phyloP scores from a whole-genome alignment of 768 basidiomycete species.

The Zangia roseola region DNA sequence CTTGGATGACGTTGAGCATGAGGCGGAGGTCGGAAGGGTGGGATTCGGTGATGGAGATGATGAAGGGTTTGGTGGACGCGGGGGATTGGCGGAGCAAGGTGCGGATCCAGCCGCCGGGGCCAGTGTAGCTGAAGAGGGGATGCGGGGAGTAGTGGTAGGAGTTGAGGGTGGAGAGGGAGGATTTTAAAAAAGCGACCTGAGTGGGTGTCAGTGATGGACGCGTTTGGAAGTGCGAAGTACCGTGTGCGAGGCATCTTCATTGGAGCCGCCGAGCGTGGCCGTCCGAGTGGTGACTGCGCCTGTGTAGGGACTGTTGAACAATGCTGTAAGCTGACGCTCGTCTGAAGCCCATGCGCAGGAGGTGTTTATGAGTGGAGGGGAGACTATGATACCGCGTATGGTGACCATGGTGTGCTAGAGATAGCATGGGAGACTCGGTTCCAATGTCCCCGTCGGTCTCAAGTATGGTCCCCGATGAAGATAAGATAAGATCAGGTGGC shows the following conservation, averaged over 20 bases:
- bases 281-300: conserved; percentile 84
- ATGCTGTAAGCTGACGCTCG: conserved; percentile 54
- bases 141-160: conserved; percentile 88
- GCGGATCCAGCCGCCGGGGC: conserved; percentile 47
- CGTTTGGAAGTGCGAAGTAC: conserved; percentile 34
- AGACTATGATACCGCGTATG: conserved; percentile 54
- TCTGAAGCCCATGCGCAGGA: conserved; percentile 84
- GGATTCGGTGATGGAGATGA: conserved; percentile 77
- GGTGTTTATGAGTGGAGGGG: conserved; percentile 72
- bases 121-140: conserved; percentile 62
- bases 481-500: conserved; percentile 18
- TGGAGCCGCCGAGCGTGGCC: conserved; percentile 65
- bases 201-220: not conserved
- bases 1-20: conserved; percentile 63
- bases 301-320: conserved; percentile 67
- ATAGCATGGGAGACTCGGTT: not conserved
- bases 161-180: conserved; percentile 64
- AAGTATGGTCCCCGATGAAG: not conserved
- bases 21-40: conserved; percentile 45
- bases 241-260: conserved; percentile 61
- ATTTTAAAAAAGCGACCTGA: conserved; percentile 60
- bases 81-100: conserved; percentile 39
- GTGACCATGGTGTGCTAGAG: conserved; percentile 44
- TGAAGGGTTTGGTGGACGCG: conserved; percentile 57
- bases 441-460: too few relatives aligned